A percentile compares a stretch with the other conserved stretches of the same genome.
phyloP scores from a whole-genome alignment of 2,329 filamentous ascomycete genomes.

The Mollisia scopiformis region DNA sequence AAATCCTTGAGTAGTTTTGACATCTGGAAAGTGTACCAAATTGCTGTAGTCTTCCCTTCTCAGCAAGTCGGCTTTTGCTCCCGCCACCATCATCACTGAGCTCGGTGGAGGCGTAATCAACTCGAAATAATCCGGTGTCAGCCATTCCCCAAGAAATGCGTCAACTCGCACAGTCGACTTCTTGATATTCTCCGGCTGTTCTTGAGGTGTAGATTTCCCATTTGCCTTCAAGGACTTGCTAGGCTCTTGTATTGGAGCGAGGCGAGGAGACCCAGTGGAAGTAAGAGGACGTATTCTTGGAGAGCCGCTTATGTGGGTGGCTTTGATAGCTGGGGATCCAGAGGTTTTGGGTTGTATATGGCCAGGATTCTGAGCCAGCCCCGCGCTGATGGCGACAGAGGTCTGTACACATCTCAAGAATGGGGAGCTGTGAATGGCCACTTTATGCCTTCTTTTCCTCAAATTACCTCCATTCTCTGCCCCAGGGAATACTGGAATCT shows the following conservation, averaged over 20 bases:
- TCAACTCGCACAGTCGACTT: constrained; percentile 78
- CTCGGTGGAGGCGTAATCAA: constrained; percentile 86
- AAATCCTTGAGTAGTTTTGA: constrained; percentile 41
- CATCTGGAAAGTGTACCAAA: constrained; percentile 30
- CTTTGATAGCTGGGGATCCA: constrained; percentile 28
- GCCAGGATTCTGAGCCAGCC: constrained; percentile 68
- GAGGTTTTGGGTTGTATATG: constrained; percentile 32
- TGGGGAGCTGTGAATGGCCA: constrained; percentile 91
- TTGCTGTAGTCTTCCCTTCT: constrained; percentile 70
- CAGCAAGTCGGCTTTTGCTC: constrained; percentile 85
- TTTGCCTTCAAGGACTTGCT: constrained; percentile 13
- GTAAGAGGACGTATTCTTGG: constrained; percentile 32
- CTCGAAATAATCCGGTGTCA: constrained; percentile 91
- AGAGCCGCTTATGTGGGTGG: constrained; percentile 32
- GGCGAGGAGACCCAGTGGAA: constrained; percentile 30
- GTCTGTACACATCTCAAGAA: constrained; percentile 94
- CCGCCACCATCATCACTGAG: constrained; percentile 83
- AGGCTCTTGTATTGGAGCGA: constrained; percentile 34
- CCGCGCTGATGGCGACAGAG: constrained; percentile 83
- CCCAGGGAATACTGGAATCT: constrained; percentile 19
- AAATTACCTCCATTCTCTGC: constrained; percentile 31
- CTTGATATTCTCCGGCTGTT: constrained; percentile 41
- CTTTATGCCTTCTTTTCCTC: constrained; percentile 67
- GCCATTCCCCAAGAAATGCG: constrained; percentile 93
- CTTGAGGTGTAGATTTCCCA: constrained; percentile 8